These are phyloP conservation scores for Geosmithia flava DNA, from an alignment of 2,329 filamentous ascomycete genomes.

Conservation along the genomic window DNA sequence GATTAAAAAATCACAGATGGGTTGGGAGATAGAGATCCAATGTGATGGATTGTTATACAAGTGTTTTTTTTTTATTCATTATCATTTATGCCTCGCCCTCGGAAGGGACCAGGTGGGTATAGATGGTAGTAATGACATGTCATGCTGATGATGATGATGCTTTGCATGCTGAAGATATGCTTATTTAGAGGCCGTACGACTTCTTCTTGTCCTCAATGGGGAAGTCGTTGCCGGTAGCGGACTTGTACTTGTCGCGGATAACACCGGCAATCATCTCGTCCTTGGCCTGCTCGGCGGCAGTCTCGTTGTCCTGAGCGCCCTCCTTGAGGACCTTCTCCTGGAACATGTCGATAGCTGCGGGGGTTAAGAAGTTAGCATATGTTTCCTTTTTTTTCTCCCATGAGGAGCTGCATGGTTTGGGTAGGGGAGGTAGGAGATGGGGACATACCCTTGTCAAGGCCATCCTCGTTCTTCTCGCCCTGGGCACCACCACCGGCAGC, in stretches of 20 bases:
- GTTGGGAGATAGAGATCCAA: background rate
- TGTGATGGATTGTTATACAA: background rate
- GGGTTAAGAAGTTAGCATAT: background rate
- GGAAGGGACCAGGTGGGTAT: background rate
- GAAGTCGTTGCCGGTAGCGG: constrained; percentile 52
- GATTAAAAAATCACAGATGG: background rate
- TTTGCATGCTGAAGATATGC: no score
- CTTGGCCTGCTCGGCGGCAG: constrained; percentile 68
- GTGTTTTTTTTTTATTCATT: background rate
- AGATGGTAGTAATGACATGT: background rate
- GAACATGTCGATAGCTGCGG: constrained; percentile 58
- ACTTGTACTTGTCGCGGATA: constrained; percentile 61
- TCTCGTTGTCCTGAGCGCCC: constrained; percentile 61
- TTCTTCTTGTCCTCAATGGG: constrained; percentile 57
- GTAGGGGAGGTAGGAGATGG: background rate
- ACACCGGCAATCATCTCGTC: constrained; percentile 68
- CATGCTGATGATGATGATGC: no score
- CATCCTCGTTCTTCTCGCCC: constrained; percentile 73
- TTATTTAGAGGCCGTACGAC: constrained; percentile 13
- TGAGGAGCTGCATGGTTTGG: background rate
- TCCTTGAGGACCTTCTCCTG: constrained; percentile 64
- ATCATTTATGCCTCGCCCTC: background rate
- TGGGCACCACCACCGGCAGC: constrained; percentile 60
- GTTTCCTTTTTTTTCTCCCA: background rate
- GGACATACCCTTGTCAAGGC: constrained; percentile 62